Evolutionary conservation across 768 basidiomycete species (phyloP).

Genomic region (Lactarius indigo): DNA sequence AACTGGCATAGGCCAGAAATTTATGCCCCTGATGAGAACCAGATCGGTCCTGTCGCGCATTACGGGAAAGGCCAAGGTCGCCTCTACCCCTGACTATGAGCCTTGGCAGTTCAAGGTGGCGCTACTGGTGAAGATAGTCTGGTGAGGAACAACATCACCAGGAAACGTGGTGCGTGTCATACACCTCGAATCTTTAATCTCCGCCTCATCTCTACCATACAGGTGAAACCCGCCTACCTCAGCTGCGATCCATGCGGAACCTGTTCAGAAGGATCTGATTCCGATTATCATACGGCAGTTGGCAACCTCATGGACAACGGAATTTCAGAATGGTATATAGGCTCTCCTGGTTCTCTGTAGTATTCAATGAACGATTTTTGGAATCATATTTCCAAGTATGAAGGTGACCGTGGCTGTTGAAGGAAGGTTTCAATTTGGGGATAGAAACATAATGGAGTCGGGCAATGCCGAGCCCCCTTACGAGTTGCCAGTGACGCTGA

Average conservation of each 20-base stretch:
- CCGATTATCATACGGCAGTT: not conserved
- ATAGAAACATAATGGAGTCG: not conserved
- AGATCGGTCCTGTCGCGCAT: constrained; percentile 1
- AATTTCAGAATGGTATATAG: not conserved
- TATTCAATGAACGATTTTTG: not conserved
- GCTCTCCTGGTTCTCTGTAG: not conserved
- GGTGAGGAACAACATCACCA: not conserved
- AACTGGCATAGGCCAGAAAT: not conserved
- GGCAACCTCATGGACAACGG: not conserved
- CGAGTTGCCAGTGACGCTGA: not conserved
- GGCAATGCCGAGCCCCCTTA: not conserved
- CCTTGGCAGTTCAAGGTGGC: not conserved
- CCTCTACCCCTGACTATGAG: not conserved
- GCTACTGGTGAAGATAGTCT: not conserved
- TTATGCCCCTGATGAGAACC: not conserved
- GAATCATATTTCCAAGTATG: not conserved
- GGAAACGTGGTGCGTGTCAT: not conserved
- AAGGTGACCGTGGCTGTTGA: not conserved
- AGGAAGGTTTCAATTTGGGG: not conserved
- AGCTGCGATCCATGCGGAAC: not conserved
- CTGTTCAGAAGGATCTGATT: not conserved
- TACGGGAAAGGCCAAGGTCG: not conserved
- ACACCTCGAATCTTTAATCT: not conserved
- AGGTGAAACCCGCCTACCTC: not conserved
- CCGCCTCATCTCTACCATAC: not conserved